These are phyloP conservation scores for Saccharomycopsis crataegensis DNA, from an alignment of 1,139 yeast species.

Conservation along the genomic window DNA sequence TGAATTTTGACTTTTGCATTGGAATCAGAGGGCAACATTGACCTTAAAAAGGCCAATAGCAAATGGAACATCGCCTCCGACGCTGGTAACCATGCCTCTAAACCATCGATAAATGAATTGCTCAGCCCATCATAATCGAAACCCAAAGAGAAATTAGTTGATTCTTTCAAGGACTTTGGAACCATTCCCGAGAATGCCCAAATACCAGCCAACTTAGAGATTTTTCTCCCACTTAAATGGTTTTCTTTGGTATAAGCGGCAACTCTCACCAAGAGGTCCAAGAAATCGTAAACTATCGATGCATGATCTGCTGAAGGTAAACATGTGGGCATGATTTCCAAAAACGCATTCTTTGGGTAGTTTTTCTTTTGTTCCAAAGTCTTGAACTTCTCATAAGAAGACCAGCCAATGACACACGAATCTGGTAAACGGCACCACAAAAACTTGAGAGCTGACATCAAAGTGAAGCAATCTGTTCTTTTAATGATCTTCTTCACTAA, in stretches of 20 bases:
- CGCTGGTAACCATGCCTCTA: slow-evolving; percentile 71
- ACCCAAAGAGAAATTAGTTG: slow-evolving; percentile 19
- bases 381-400: slow-evolving; percentile 64
- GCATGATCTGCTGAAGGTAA: slow-evolving; percentile 82
- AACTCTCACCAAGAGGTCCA: slow-evolving; percentile 71
- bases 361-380: slow-evolving; percentile 56
- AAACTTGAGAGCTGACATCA: slow-evolving; percentile 68
- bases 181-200: slow-evolving; percentile 70
- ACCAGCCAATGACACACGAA: slow-evolving; percentile 81
- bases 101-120: slow-evolving; percentile 57
- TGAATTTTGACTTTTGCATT: slow-evolving; percentile 50
- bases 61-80: slow-evolving; percentile 84
- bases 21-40: slow-evolving; percentile 66
- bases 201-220: slow-evolving; percentile 73
- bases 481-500: slow-evolving; percentile 34
- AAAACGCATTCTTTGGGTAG: slow-evolving; percentile 64
- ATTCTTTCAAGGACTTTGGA: slow-evolving; percentile 17
- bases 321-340: slow-evolving; percentile 78
- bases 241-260: slow-evolving; percentile 79
- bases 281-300: slow-evolving; percentile 78
- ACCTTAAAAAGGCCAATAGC: slow-evolving; percentile 66
- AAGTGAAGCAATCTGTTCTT: slow-evolving; percentile 54
- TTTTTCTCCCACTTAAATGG: slow-evolving; percentile 70
- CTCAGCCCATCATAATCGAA: slow-evolving; percentile 18
- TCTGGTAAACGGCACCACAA: slow-evolving; percentile 83